phyloP scores from a whole-genome alignment of 106 monocot species.

The Acorus gramineus region DNA sequence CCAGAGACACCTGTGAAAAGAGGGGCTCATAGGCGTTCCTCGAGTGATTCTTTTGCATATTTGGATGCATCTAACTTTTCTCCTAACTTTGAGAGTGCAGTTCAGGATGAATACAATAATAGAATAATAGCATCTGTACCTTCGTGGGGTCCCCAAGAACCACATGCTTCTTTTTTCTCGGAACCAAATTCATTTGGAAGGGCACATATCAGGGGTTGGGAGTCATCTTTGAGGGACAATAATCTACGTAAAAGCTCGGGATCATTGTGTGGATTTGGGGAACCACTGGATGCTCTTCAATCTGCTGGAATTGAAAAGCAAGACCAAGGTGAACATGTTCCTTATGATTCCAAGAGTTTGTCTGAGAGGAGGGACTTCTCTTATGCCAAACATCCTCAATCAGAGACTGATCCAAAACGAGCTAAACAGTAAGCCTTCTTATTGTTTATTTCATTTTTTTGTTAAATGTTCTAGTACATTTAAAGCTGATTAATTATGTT shows the following conservation, averaged over 20 bases:
- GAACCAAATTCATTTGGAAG: conserved; percentile 20
- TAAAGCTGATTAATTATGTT: too few relatives aligned
- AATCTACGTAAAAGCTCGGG: conserved; percentile 5
- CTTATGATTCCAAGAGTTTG: conserved; percentile 19
- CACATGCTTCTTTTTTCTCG: conserved; percentile 9
- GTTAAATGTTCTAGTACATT: background rate
- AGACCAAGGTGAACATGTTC: conserved; percentile 15
- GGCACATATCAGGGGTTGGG: conserved; percentile 35
- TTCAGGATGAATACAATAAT: conserved; percentile 16
- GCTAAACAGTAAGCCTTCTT: conserved; percentile 61
- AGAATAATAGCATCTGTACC: background rate
- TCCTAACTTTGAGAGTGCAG: conserved; percentile 22
- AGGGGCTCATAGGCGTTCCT: conserved; percentile 72
- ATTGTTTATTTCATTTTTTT: background rate
- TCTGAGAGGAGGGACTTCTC: conserved; percentile 25
- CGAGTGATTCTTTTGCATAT: conserved; percentile 86
- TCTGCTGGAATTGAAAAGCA: conserved; percentile 12
- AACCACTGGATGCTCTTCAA: background rate
- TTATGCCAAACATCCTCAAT: conserved; percentile 23
- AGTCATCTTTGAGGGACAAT: conserved; percentile 25
- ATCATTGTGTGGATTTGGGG: conserved; percentile 13
- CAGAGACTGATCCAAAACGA: conserved; percentile 52
- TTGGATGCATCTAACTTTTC: conserved; percentile 31
- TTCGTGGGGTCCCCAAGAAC: conserved; percentile 30
- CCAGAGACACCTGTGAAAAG: conserved; percentile 72